A percentile compares a stretch with the other conserved stretches of the same genome.
Conservation (phyloP, 2,329 filamentous ascomycete species). For the Pseudogymnoascus sp. region DNA sequence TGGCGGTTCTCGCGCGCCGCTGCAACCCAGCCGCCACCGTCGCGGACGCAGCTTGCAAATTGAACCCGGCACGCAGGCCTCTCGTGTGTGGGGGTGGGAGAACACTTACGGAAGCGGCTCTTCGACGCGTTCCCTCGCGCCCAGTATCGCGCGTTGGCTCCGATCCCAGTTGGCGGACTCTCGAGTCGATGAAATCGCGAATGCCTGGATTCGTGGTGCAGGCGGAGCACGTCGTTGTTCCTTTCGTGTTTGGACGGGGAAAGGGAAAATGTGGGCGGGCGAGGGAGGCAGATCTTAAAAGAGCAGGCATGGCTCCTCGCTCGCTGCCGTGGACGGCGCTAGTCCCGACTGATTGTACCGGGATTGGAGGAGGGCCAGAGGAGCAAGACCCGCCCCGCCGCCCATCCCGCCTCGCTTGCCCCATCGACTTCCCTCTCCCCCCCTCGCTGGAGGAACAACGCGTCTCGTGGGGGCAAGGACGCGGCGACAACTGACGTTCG, state of each 20-base stretch:
- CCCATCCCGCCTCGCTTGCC: slow-evolving; percentile 1
- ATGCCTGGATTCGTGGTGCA: too few species aligned
- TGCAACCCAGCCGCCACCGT: neutral
- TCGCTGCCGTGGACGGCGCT: neutral
- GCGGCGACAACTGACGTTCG: neutral
- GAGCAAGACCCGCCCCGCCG: neutral
- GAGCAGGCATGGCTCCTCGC: neutral
- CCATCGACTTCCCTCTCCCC: neutral
- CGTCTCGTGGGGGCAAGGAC: neutral
- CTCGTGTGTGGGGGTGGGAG: neutral
- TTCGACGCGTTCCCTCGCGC: neutral
- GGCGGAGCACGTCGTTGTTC: neutral
- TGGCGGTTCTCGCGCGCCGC: neutral
- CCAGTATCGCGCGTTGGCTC: neutral
- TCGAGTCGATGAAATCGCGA: neutral
- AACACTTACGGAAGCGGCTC: slow-evolving; percentile 1
- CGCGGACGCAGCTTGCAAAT: neutral
- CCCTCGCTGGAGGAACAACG: neutral
- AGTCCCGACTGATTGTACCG: neutral
- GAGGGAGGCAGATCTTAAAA: slow-evolving; percentile 4
- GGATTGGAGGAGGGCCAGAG: neutral
- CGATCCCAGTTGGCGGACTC: neutral
- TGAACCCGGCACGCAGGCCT: neutral
- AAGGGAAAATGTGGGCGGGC: slow-evolving; percentile 3
- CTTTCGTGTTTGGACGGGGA: neutral